phyloP scores from a whole-genome alignment of 2,329 filamentous ascomycete species.

The Penicillium sp. region DNA sequence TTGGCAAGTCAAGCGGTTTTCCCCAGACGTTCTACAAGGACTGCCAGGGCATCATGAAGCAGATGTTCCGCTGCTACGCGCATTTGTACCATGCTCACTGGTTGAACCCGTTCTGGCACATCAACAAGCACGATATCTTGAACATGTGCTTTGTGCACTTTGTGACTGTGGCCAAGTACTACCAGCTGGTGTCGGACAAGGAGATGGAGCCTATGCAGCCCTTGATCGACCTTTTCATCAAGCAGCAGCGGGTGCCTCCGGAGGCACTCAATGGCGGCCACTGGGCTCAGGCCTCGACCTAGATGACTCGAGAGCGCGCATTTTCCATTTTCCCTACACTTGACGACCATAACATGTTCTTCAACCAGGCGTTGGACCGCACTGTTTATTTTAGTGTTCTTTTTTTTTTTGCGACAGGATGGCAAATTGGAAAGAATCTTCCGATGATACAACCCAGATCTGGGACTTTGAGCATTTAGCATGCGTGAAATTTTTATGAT shows the following conservation, averaged over 20 bases:
- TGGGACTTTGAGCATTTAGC: conserved; percentile 37
- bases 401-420: conserved; percentile 19
- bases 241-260: conserved; percentile 81
- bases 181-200: conserved; percentile 81
- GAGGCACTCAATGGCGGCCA: conserved; percentile 53
- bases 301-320: conserved; percentile 14
- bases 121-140: conserved; percentile 69
- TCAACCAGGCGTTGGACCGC: conserved; percentile 37
- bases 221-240: conserved; percentile 86
- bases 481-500: conserved; percentile 33
- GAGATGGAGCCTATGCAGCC: conserved; percentile 97
- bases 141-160: conserved; percentile 90
- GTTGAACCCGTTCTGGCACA: conserved; percentile 77
- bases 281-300: conserved; percentile 40
- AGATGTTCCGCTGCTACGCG: conserved; percentile 98
- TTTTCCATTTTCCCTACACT: conserved; percentile 6
- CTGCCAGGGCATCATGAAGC: conserved; percentile 90
- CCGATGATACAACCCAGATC: conserved; percentile 24
- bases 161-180: conserved; percentile 74
- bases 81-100: conserved; percentile 98
- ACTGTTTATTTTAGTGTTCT: conserved; percentile 26
- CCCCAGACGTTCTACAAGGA: conserved; percentile 86
- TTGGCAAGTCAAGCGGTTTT: conserved; percentile 91
- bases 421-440: conserved; percentile 17
- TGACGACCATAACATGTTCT: conserved; percentile 29